Conservation (phyloP, 805 yeast genomes). For the Ogataea pini region DNA sequence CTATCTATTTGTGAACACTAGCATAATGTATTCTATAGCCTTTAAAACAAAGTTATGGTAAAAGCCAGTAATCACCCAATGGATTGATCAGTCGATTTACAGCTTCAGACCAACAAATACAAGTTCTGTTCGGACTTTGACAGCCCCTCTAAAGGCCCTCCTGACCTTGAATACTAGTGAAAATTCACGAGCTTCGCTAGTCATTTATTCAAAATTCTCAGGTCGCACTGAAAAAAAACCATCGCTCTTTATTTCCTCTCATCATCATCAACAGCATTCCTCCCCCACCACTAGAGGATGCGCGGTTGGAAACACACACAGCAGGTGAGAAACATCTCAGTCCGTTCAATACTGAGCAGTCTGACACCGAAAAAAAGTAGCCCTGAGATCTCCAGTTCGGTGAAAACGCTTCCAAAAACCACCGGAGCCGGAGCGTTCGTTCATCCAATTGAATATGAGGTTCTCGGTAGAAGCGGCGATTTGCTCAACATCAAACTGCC, state of each 20-base stretch:
- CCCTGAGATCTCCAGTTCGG: slow-evolving; percentile 21
- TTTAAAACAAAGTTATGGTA: too few relatives aligned
- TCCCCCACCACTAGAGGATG: not conserved
- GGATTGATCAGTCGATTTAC: too few relatives aligned
- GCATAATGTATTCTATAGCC: too few relatives aligned
- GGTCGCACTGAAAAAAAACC: too few relatives aligned
- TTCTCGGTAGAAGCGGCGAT: slow-evolving; percentile 41
- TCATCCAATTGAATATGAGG: slow-evolving; percentile 43
- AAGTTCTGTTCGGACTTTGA: too few relatives aligned
- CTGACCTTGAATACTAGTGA: too few relatives aligned
- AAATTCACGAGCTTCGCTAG: not conserved
- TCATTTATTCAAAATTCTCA: not conserved
- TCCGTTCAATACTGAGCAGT: slow-evolving; percentile 20
- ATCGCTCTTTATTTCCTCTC: not conserved
- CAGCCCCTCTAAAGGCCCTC: too few relatives aligned
- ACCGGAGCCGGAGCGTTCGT: slow-evolving; percentile 49
- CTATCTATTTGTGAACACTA: too few relatives aligned
- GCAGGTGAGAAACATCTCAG: slow-evolving; percentile 16
- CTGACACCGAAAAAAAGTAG: slow-evolving; percentile 8
- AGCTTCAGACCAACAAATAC: too few relatives aligned
- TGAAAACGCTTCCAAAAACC: slow-evolving; percentile 35
- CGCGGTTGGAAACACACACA: slow-evolving; percentile 5
- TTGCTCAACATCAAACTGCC: slow-evolving; percentile 47
- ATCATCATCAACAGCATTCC: not conserved
- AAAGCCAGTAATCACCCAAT: too few relatives aligned